A percentile compares a stretch with the other conserved stretches of the same genome.
Evolutionary conservation across 768 basidiomycete genomes (phyloP).

Genomic region (Mycena haematopus): DNA sequence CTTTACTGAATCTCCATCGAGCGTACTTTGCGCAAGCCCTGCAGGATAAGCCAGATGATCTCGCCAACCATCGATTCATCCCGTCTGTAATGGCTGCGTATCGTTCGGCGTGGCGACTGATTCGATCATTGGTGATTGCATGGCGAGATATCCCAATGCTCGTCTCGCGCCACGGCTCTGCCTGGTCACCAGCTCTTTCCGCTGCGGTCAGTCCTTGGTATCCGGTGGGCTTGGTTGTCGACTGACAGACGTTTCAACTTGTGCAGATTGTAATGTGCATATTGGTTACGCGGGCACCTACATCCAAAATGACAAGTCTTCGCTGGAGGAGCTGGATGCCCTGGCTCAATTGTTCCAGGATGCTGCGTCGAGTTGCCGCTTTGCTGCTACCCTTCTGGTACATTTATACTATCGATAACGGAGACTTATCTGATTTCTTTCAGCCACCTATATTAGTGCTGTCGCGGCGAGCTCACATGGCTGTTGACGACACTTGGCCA

Average conservation of each 20-base stretch:
- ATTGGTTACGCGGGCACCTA: constrained; percentile 56
- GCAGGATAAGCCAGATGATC: constrained; percentile 61
- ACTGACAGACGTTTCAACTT: neutral
- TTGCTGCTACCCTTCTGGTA: constrained; percentile 55
- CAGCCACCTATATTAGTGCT: constrained; percentile 51
- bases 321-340: constrained; percentile 55
- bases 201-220: constrained; percentile 57
- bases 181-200: constrained; percentile 74
- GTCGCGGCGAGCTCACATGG: constrained; percentile 51
- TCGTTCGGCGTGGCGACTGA: constrained; percentile 73
- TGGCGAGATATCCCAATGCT: constrained; percentile 49
- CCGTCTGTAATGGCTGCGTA: constrained; percentile 77
- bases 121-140: constrained; percentile 53
- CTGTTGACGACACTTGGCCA: constrained; percentile 35
- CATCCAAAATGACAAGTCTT: constrained; percentile 53
- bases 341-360: constrained; percentile 53
- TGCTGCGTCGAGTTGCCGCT: constrained; percentile 50
- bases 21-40: constrained; percentile 73
- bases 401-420: constrained; percentile 23
- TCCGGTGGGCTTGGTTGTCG: neutral
- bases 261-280: constrained; percentile 65
- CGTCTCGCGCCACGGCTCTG: constrained; percentile 51
- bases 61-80: constrained; percentile 65
- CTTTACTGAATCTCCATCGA: constrained; percentile 68
- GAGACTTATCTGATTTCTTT: neutral